phyloP scores from a whole-genome alignment of 2,329 filamentous ascomycete genomes.

The Anthostomella pinea region DNA sequence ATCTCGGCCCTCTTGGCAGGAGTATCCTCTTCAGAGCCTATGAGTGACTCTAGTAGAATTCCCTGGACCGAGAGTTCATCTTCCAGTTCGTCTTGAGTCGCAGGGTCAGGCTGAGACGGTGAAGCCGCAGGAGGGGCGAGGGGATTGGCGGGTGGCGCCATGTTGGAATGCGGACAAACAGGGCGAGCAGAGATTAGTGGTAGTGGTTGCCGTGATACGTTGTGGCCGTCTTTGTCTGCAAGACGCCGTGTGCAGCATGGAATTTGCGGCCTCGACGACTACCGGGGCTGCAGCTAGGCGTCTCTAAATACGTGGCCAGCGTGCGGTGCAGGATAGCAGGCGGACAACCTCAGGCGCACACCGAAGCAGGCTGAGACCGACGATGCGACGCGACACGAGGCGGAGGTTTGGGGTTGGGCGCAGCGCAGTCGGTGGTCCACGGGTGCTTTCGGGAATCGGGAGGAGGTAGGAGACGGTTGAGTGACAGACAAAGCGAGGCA shows the following conservation, averaged over 20 bases:
- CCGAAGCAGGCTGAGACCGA: not conserved
- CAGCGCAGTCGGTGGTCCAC: not conserved
- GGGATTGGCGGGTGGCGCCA: conserved; percentile 5
- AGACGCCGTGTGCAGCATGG: conserved; percentile 1
- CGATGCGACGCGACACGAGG: not conserved
- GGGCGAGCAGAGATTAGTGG: conserved; percentile 1
- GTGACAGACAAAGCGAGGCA: too few relatives aligned
- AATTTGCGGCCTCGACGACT: not conserved
- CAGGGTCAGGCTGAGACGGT: conserved; percentile 1
- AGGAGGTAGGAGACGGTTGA: too few relatives aligned
- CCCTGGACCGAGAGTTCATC: conserved; percentile 8
- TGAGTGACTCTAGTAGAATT: conserved; percentile 10
- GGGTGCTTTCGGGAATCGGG: not conserved
- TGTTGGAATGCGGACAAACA: conserved; percentile 3
- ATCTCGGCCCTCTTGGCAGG: conserved; percentile 5
- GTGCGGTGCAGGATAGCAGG: not conserved
- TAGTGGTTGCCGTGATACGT: conserved; percentile 2
- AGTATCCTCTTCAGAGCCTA: conserved; percentile 6
- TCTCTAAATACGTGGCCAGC: not conserved
- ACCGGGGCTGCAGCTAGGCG: not conserved
- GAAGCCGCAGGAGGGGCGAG: not conserved
- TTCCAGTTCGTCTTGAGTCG: conserved; percentile 3
- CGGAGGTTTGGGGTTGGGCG: not conserved
- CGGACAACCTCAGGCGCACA: not conserved
- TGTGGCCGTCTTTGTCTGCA: conserved; percentile 1